Base-by-base conservation (phyloP, 768 basidiomycete species). In the Lactarius evosmus region DNA sequence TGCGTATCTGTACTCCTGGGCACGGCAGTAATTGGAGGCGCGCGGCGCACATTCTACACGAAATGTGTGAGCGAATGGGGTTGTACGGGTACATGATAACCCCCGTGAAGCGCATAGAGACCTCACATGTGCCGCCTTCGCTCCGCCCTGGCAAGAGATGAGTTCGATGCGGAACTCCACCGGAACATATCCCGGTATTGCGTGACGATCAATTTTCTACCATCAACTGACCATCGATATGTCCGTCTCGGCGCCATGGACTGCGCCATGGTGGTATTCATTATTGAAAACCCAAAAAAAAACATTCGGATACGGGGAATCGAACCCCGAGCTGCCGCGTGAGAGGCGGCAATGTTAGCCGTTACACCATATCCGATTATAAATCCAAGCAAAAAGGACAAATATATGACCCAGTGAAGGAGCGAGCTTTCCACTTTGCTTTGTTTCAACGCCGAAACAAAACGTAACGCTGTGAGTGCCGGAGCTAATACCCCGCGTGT, bases 281-380 rank as follows among this genome's bases (percentile, higher is more conserved):
- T 38, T 3, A 7, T 17, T 7, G 16, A n/a, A n/a, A n/a, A n/a
- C n/a, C n/a, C n/a, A n/a, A 6, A 53, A 56, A 65, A 65, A 16
- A 3, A 4, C 0, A 36, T 69, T 75, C 74, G 72, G 75, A 74
- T 75, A 74, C 75, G 74, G 75, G 75, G 75, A 76, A 72, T 76
- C 75, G 75, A 76, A 76, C 75, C 75, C 75, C 73, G 75, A 74
- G 74, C 76, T 77, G 74, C 72, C 76, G 73, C 76, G 74, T 74
- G 73, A 74, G 72, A 75, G 74, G 74, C 74, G 74, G 71, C 69
- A 74, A 75, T 75, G 74, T 75, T 75, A 74, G 69, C 74, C 74
- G 70, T 74, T 75, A 75, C 74, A 75, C 74, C 74, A 75, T 73
- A 74, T 71, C 72, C 71, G 73, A 73, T 12, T 6, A 4, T 29